A percentile compares a stretch with the other conserved stretches of the same genome.
Conservation (phyloP, 495 filamentous ascomycete genomes). For the Penicillium maclennaniae region DNA sequence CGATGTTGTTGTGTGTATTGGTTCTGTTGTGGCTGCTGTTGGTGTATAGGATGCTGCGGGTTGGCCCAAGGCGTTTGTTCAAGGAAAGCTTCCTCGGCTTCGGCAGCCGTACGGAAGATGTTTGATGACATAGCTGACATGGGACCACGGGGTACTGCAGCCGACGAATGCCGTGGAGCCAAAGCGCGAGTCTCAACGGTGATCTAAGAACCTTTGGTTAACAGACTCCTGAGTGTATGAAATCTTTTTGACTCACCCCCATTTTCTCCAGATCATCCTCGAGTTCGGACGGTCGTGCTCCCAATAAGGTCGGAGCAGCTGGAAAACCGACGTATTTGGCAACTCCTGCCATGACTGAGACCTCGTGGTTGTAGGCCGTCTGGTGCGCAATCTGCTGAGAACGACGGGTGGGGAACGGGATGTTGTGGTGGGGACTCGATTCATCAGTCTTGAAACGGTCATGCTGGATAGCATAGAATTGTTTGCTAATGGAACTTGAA, state of each 20-base stretch:
- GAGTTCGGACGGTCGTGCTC: slow-evolving; percentile 66
- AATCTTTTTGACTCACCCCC: slow-evolving; percentile 61
- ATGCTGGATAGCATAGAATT: slow-evolving; percentile 88
- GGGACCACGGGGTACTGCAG: slow-evolving; percentile 24
- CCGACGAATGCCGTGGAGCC: slow-evolving; percentile 24
- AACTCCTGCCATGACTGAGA: slow-evolving; percentile 83
- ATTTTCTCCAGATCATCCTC: slow-evolving; percentile 88
- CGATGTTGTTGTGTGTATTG: slow-evolving; percentile 37
- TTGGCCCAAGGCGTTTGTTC: slow-evolving; percentile 86
- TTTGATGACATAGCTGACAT: slow-evolving; percentile 40
- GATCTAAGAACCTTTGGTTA: slow-evolving; percentile 30
- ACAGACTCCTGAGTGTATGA: background rate
- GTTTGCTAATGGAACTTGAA: slow-evolving; percentile 74
- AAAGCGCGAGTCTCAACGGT: slow-evolving; percentile 31
- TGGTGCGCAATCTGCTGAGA: slow-evolving; percentile 73
- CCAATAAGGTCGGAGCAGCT: slow-evolving; percentile 77
- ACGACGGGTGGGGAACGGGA: slow-evolving; percentile 66
- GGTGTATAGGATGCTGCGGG: slow-evolving; percentile 75
- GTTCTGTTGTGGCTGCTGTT: slow-evolving; percentile 37
- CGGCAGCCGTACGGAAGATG: slow-evolving; percentile 53
- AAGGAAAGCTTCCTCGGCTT: slow-evolving; percentile 79
- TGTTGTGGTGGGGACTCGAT: slow-evolving; percentile 72
- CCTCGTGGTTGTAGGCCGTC: slow-evolving; percentile 86
- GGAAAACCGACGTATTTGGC: slow-evolving; percentile 95
- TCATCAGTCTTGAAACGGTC: slow-evolving; percentile 81